Evolutionary conservation across 495 filamentous ascomycete species (phyloP), one percentile per base, ranked within the genome.

Genomic region (Hypomontagnella submonticulosa): DNA sequence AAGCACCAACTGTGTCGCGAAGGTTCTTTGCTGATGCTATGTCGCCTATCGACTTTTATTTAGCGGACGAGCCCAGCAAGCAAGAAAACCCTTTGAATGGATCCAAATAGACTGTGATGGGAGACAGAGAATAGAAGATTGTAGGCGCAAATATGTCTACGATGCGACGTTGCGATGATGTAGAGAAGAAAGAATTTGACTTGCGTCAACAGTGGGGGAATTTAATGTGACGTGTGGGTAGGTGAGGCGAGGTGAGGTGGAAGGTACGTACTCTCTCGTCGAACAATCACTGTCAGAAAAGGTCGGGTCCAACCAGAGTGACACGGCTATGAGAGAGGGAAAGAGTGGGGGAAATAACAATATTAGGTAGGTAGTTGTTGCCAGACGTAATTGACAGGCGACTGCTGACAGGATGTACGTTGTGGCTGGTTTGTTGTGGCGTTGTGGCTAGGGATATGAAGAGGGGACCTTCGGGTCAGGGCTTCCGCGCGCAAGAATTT

Each of bases 381-480:
- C 50, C 43, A 67, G 55, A 48, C 67, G 72, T 73, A 76, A 75
- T 76, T 71, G 74, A 70, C 67, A 73, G 73, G 71, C 52, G 32
- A 54, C 69, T 71, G 72, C 72, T 72, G 69, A 67, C 70, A 69
- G 69, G 37, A 62, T 40, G 60, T 64, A 70, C 48, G 70, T 27
- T 70, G 75, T 74, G 74, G 71, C 68, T 72, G 58, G 54, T 75
- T 63, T 63, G 63, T 57, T 59, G 48, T 44, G 62, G 62, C 23
- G 54, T 60, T 71, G 75, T 73, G 74, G 71, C 72, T 73, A 69
- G 71, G 68, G 61, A 62, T 70, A 72, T 71, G 63, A 73, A 72
- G 67, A 74, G 73, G 77, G 71, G 74, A 76, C 76, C 63, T 70
- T 73, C 79, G 79, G 79, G 78, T 81, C 79, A 76, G 77, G 74